Percentiles rank a stretch among this genome's conserved stretches.
Conservation (phyloP, 2,329 filamentous ascomycete genomes). For the Trichoderma pleuroti region DNA sequence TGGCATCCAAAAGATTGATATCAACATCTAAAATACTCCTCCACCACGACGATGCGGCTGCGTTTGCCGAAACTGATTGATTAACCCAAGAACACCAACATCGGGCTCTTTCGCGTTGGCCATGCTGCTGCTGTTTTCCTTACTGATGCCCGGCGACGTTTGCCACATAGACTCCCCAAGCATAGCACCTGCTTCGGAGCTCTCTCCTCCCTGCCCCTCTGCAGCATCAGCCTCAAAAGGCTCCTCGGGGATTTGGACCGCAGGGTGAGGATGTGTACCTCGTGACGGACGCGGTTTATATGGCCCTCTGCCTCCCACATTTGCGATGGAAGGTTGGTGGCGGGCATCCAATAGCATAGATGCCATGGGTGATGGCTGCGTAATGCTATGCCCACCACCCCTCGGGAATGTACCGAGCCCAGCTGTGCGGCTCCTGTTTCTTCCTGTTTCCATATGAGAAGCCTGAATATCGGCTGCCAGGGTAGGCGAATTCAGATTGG, state of each 20-base stretch:
- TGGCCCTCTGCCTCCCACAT: conserved; percentile 43
- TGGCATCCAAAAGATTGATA: background rate
- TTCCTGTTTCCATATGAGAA: conserved; percentile 45
- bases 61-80: conserved; percentile 57
- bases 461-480: conserved; percentile 53
- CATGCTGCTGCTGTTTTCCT: conserved; percentile 55
- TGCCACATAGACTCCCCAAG: conserved; percentile 61
- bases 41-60: conserved; percentile 47
- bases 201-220: conserved; percentile 49
- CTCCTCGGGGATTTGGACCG: conserved; percentile 54
- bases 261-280: conserved; percentile 43
- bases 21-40: conserved; percentile 29
- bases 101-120: conserved; percentile 45
- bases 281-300: conserved; percentile 45
- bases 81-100: conserved; percentile 54
- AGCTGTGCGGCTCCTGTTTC: conserved; percentile 40
- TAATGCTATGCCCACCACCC: conserved; percentile 41
- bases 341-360: conserved; percentile 73
- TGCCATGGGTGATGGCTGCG: conserved; percentile 63
- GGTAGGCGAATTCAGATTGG: conserved; percentile 63
- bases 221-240: conserved; percentile 43
- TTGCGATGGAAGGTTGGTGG: conserved; percentile 61
- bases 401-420: conserved; percentile 27
- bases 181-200: conserved; percentile 49
- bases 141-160: conserved; percentile 51